Conservation (phyloP, 140 eudicot species). For the Bidens hawaiensis region DNA sequence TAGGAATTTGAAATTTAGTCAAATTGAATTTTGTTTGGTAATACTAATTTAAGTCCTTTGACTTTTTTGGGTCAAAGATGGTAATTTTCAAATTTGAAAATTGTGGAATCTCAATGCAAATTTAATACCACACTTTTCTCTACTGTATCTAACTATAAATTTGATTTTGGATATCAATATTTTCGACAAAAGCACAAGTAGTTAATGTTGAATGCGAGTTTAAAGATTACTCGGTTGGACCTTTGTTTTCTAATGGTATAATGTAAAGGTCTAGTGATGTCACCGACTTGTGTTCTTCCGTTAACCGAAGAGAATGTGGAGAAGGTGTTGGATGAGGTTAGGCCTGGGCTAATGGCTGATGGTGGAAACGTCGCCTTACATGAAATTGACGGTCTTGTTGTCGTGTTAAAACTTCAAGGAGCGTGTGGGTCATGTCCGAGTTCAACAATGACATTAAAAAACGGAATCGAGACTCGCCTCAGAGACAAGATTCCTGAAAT, state of each 20-base stretch:
- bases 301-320: slow-evolving; percentile 94
- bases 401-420: slow-evolving; percentile 82
- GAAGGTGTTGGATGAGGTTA: slow-evolving; percentile 83
- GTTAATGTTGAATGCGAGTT: neutral
- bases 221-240: neutral
- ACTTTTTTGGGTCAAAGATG: slow-evolving; percentile 5
- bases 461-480: slow-evolving; percentile 88
- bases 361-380: slow-evolving; percentile 94
- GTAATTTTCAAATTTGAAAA: neutral
- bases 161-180: neutral
- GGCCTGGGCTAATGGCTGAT: slow-evolving; percentile 97
- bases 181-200: neutral
- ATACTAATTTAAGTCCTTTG: neutral
- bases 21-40: neutral
- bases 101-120: neutral
- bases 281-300: slow-evolving; percentile 74
- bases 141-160: neutral
- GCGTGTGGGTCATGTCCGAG: slow-evolving; percentile 99
- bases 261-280: slow-evolving; percentile 44
- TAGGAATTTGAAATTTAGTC: neutral
- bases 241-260: slow-evolving; percentile 1
- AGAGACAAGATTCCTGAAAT: slow-evolving; percentile 94
- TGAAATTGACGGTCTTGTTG: slow-evolving; percentile 92
- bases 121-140: neutral
- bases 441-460: slow-evolving; percentile 82